Evolutionary conservation across 345 rosid species (phyloP).

Genomic region (Hirschfeldia incana): DNA sequence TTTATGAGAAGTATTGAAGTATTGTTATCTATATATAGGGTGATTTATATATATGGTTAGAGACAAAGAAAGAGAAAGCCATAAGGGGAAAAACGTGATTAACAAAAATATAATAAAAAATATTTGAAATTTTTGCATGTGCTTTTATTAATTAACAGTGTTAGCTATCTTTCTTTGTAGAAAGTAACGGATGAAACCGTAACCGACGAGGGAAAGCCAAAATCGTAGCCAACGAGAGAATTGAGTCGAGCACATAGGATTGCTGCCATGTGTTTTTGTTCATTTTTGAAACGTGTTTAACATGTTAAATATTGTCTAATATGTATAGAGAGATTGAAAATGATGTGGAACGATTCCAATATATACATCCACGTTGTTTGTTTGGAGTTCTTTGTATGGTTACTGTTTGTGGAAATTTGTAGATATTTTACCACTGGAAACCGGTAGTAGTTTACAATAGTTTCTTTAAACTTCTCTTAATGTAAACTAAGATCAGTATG

Average conservation of each 20-base stretch:
- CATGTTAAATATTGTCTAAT: not conserved
- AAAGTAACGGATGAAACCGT: slow-evolving; percentile 3
- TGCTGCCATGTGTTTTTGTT: not conserved
- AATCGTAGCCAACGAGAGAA: slow-evolving; percentile 13
- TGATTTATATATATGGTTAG: slow-evolving; percentile 3
- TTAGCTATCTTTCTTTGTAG: not conserved
- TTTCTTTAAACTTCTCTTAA: not conserved
- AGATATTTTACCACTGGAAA: not conserved
- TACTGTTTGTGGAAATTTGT: not conserved
- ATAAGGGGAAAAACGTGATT: not conserved
- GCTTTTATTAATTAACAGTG: not conserved
- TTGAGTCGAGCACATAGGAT: slow-evolving; percentile 3
- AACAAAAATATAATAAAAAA: not conserved
- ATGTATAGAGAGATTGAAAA: not conserved
- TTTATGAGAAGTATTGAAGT: slow-evolving; percentile 18
- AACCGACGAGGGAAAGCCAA: not conserved
- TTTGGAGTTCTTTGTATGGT: not conserved
- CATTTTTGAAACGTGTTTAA: slow-evolving; percentile 14
- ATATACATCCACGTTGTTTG: not conserved
- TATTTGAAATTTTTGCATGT: not conserved
- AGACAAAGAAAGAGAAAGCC: not conserved
- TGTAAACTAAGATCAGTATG: not conserved
- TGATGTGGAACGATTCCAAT: slow-evolving; percentile 1
- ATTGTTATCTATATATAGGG: not conserved
- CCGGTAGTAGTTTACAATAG: not conserved